A percentile compares a stretch with the other conserved stretches of the same genome.
Evolutionary conservation across 2,329 filamentous ascomycete genomes (phyloP).

Genomic region (Cladophialophora yegresii): DNA sequence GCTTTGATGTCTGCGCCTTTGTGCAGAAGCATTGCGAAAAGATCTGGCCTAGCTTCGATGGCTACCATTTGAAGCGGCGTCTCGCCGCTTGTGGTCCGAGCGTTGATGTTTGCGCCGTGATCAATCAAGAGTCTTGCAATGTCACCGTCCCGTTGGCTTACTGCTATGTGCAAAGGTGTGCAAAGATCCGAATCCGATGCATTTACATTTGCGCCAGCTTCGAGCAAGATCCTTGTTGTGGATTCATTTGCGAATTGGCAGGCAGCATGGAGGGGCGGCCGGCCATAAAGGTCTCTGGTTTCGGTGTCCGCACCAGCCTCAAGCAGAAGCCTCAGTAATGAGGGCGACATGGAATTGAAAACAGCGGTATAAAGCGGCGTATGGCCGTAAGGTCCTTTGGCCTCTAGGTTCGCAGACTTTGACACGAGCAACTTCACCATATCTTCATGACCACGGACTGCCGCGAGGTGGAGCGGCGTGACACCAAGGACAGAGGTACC

Average conservation of each 20-base stretch:
- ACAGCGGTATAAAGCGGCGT: background rate
- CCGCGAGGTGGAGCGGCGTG: background rate
- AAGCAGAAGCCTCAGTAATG: background rate
- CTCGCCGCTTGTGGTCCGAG: background rate
- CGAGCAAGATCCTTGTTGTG: background rate
- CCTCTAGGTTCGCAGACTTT: background rate
- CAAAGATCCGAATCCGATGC: too few relatives aligned
- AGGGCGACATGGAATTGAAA: too few relatives aligned
- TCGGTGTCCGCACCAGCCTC: background rate
- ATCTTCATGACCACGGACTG: background rate
- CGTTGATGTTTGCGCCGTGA: too few relatives aligned
- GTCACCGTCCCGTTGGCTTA: too few relatives aligned
- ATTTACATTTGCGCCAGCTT: background rate
- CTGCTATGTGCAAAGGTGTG: too few relatives aligned
- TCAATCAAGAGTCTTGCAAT: too few relatives aligned
- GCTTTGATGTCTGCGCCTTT: background rate
- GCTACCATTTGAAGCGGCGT: background rate
- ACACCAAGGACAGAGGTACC: background rate
- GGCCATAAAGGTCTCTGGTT: background rate
- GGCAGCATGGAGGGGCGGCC: background rate
- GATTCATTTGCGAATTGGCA: background rate
- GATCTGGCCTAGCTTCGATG: background rate
- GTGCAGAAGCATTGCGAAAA: background rate
- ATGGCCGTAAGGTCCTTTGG: background rate
- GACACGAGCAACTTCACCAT: background rate